A percentile compares a stretch with the other conserved stretches of the same genome.
These are phyloP conservation scores for Davidsoniella virescens DNA, from an alignment of 2,329 filamentous ascomycete genomes.

Conservation along the genomic window DNA sequence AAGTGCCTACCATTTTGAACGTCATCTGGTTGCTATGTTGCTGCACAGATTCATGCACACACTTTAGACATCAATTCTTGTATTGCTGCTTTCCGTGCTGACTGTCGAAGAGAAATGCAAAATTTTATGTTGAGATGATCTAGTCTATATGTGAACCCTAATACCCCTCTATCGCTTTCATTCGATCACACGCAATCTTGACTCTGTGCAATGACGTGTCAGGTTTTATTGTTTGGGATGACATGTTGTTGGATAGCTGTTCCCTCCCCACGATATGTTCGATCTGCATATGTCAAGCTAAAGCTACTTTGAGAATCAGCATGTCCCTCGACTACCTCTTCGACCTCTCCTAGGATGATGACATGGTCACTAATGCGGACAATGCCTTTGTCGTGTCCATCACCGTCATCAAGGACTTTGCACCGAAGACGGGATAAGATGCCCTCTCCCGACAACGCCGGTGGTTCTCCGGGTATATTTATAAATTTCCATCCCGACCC, in stretches of 20 bases:
- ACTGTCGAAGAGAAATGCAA: background rate
- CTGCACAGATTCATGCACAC: too few relatives aligned
- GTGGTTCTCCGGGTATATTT: constrained; percentile 18
- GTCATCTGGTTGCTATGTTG: too few relatives aligned
- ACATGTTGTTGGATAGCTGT: constrained; percentile 18
- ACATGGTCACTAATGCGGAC: constrained; percentile 35
- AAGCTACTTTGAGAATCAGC: constrained; percentile 21
- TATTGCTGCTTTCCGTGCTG: too few relatives aligned
- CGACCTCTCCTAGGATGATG: constrained; percentile 35
- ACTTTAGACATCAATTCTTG: too few relatives aligned
- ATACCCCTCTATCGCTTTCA: background rate
- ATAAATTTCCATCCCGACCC: constrained; percentile 11
- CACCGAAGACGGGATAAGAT: constrained; percentile 35
- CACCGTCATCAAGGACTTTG: constrained; percentile 25
- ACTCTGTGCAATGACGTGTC: background rate
- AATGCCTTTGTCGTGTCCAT: constrained; percentile 21
- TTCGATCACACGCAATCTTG: background rate
- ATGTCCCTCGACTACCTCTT: constrained; percentile 25
- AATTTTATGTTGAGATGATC: background rate
- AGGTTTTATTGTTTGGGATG: constrained; percentile 11
- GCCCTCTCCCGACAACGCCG: constrained; percentile 32
- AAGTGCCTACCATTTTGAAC: too few relatives aligned
- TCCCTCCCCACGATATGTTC: constrained; percentile 30
- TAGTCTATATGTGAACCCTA: background rate
- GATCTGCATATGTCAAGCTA: constrained; percentile 33